phyloP scores from a whole-genome alignment of 2,329 filamentous ascomycete genomes.

The Capronia coronata region DNA sequence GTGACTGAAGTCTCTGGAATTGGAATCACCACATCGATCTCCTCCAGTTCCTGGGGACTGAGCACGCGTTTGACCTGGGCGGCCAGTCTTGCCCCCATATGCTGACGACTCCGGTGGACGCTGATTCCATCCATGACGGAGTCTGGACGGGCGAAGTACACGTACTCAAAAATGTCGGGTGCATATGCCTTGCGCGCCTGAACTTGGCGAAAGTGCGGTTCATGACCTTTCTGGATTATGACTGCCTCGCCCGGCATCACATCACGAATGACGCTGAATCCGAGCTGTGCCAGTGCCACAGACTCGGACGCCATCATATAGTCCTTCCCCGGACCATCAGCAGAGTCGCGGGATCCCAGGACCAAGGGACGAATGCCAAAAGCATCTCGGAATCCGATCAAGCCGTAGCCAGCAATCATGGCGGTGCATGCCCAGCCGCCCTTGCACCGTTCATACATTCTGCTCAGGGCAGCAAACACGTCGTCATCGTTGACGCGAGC shows the following conservation, averaged over 20 bases:
- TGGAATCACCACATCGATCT: conserved; percentile 76
- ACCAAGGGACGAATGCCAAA: conserved; percentile 79
- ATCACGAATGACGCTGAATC: conserved; percentile 68
- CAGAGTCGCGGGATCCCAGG: conserved; percentile 65
- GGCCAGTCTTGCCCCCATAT: conserved; percentile 79
- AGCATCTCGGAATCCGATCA: conserved; percentile 72
- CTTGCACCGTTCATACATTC: conserved; percentile 66
- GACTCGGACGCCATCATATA: conserved; percentile 92
- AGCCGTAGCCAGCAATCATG: conserved; percentile 74
- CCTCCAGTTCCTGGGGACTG: conserved; percentile 60
- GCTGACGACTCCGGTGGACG: conserved; percentile 73
- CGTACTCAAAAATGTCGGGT: conserved; percentile 80
- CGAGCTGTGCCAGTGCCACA: conserved; percentile 72
- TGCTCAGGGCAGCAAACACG: conserved; percentile 63
- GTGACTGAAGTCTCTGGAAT: conserved; percentile 80
- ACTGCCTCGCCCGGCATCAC: conserved; percentile 79
- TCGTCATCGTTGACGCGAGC: conserved; percentile 71
- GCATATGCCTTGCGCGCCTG: conserved; percentile 62
- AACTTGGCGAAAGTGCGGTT: conserved; percentile 70
- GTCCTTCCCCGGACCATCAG: conserved; percentile 60
- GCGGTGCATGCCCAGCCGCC: conserved; percentile 75
- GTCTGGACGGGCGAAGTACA: conserved; percentile 82
- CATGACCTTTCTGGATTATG: conserved; percentile 70
- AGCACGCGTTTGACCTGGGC: conserved; percentile 63
- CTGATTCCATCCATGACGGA: conserved; percentile 80